A percentile compares a stretch with the other conserved stretches of the same genome.
Evolutionary conservation across 2,329 filamentous ascomycete species (phyloP).

Genomic region (Trichophaea hybrida): DNA sequence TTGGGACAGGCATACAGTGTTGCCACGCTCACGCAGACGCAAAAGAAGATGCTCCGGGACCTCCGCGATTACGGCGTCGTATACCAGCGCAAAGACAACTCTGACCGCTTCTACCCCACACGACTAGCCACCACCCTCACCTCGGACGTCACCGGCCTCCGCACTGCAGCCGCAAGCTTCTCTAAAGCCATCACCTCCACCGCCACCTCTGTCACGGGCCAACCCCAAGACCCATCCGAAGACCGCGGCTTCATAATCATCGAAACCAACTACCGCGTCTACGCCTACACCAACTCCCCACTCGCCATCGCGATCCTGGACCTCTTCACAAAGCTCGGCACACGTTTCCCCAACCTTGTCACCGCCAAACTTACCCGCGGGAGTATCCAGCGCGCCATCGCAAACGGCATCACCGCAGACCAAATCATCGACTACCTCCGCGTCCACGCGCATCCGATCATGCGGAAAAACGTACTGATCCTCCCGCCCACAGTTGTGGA

Average conservation of each 20-base stretch:
- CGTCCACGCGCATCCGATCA: slow-evolving; percentile 86
- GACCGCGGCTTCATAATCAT: slow-evolving; percentile 77
- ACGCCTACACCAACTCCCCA: slow-evolving; percentile 84
- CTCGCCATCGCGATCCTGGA: slow-evolving; percentile 88
- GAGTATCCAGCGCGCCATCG: slow-evolving; percentile 75
- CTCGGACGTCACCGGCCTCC: slow-evolving; percentile 52
- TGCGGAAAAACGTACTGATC: slow-evolving; percentile 53
- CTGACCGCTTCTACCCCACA: slow-evolving; percentile 64
- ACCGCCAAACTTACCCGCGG: slow-evolving; percentile 80
- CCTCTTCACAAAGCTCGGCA: slow-evolving; percentile 74
- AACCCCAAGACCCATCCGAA: slow-evolving; percentile 30
- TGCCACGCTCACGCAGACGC: slow-evolving; percentile 62
- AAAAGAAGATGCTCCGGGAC: slow-evolving; percentile 77
- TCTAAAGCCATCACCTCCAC: slow-evolving; percentile 44
- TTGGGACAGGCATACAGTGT: slow-evolving; percentile 86
- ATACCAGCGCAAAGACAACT: slow-evolving; percentile 37
- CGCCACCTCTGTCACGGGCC: background rate
- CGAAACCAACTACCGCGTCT: slow-evolving; percentile 94
- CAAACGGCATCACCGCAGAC: slow-evolving; percentile 80
- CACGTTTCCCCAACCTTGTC: slow-evolving; percentile 88
- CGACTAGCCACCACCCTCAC: slow-evolving; percentile 88
- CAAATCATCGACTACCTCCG: slow-evolving; percentile 91
- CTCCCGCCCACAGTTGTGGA: slow-evolving; percentile 92
- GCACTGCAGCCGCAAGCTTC: slow-evolving; percentile 54
- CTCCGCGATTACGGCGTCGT: slow-evolving; percentile 87